These are phyloP conservation scores for Cicer chorassanicum DNA, from an alignment of 306 rosid species.

Conservation along the genomic window DNA sequence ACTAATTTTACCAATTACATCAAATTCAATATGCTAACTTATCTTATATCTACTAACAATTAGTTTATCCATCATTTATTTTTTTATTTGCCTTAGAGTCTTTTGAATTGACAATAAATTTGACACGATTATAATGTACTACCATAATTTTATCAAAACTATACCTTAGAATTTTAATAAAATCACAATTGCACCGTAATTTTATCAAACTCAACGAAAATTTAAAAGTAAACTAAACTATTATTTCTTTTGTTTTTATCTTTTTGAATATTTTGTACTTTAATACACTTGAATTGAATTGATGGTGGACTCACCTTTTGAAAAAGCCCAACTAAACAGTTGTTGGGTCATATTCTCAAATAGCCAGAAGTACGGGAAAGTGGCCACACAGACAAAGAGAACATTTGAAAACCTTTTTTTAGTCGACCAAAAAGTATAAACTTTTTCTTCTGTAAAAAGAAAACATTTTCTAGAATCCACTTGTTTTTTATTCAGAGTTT, in stretches of 20 bases:
- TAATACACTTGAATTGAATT: neutral
- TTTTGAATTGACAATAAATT: no score
- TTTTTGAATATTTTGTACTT: neutral
- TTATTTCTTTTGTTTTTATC: neutral
- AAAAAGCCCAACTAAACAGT: conserved; percentile 10
- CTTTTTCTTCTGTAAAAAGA: neutral
- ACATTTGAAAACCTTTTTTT: conserved; percentile 3
- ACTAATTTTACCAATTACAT: no score
- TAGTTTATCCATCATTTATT: no score
- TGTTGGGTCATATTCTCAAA: conserved; percentile 30
- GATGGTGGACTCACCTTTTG: conserved; percentile 1
- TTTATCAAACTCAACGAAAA: neutral
- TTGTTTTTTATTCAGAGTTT: no score
- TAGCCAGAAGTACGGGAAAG: conserved; percentile 13
- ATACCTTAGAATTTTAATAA: neutral
- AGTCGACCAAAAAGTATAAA: neutral
- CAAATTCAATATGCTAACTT: no score
- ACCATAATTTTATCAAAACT: neutral
- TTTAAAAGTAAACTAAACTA: neutral
- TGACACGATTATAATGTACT: no score
- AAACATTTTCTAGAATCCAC: no score
- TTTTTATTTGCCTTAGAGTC: no score
- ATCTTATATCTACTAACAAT: no score
- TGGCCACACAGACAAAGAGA: neutral
- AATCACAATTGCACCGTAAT: neutral